Evolutionary conservation across 495 filamentous ascomycete species (phyloP).

Genomic region (Penicillium canariense): DNA sequence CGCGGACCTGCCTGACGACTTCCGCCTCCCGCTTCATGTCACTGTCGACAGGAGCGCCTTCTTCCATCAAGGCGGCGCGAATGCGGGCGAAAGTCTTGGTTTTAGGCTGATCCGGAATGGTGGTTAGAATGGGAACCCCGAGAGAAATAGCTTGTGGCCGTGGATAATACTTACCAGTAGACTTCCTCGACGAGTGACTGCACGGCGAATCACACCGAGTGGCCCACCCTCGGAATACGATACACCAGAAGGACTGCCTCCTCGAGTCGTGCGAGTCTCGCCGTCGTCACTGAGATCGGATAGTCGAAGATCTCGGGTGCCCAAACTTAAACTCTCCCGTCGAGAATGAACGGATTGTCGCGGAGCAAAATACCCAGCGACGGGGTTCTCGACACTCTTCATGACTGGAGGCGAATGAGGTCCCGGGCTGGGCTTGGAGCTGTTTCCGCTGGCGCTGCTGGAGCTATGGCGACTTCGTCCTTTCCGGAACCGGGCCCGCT

Average conservation of each 20-base stretch:
- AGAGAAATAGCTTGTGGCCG: neutral
- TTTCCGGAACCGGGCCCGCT: constrained; percentile 57
- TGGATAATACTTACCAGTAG: constrained; percentile 61
- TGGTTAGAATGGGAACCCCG: neutral
- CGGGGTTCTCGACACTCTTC: constrained; percentile 57
- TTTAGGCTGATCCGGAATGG: constrained; percentile 62
- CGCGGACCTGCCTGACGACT: constrained; percentile 88
- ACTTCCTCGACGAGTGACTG: constrained; percentile 84
- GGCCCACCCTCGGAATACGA: constrained; percentile 44
- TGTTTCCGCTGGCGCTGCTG: constrained; percentile 68
- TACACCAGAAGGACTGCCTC: constrained; percentile 40
- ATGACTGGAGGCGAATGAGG: constrained; percentile 63
- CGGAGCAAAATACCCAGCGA: constrained; percentile 44
- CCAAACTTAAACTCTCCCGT: constrained; percentile 81
- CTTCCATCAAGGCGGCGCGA: constrained; percentile 82
- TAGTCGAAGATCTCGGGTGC: constrained; percentile 80
- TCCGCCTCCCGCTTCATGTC: constrained; percentile 91
- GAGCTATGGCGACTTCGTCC: constrained; percentile 62
- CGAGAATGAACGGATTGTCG: constrained; percentile 55
- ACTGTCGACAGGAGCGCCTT: constrained; percentile 79
- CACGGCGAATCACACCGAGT: constrained; percentile 53
- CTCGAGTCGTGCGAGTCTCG: constrained; percentile 45
- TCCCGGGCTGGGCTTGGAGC: constrained; percentile 64
- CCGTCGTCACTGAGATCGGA: constrained; percentile 85
- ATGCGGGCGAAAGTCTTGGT: constrained; percentile 93